Percentiles rank a stretch among this genome's conserved stretches.
Conservation (phyloP, 2,329 filamentous ascomycete species). For the Juglanconis sp. region DNA sequence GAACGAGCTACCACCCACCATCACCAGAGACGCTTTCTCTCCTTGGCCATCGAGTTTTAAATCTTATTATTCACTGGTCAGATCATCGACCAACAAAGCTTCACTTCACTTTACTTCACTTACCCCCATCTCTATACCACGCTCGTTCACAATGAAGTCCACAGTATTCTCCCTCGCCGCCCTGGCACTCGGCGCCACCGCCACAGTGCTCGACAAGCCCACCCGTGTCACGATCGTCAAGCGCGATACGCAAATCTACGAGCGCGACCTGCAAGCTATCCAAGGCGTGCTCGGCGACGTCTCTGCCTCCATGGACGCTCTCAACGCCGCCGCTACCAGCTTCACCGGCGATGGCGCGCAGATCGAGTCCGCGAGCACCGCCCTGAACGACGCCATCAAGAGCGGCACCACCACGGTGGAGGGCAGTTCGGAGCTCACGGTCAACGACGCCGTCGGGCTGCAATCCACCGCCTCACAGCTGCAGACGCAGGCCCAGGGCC, state of each 20-base stretch:
- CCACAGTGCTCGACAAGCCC: constrained; percentile 8
- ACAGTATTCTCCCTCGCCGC: constrained; percentile 3
- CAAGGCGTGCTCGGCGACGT: constrained; percentile 56
- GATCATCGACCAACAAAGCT: neutral
- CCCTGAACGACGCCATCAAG: constrained; percentile 22
- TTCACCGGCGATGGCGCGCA: constrained; percentile 27
- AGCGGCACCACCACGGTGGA: constrained; percentile 32
- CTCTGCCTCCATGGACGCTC: constrained; percentile 27
- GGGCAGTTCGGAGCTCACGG: constrained; percentile 32
- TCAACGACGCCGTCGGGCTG: constrained; percentile 17
- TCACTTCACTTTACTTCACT: neutral
- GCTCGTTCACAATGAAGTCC: constrained; percentile 11
- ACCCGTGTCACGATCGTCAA: constrained; percentile 6
- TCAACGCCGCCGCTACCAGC: constrained; percentile 22
- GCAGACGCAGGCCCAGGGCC: constrained; percentile 3
- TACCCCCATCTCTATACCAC: neutral
- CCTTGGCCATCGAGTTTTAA: neutral
- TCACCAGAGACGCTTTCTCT: neutral
- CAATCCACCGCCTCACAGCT: constrained; percentile 18
- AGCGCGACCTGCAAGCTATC: constrained; percentile 47
- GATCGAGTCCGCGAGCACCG: constrained; percentile 24
- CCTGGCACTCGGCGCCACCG: constrained; percentile 12
- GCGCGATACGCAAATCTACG: neutral
- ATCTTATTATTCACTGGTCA: neutral
- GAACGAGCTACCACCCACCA: constrained; percentile 4